A percentile compares a stretch with the other conserved stretches of the same genome.
These are phyloP conservation scores for Telfairia occidentalis DNA, from an alignment of 331 rosid genomes.

Conservation along the genomic window DNA sequence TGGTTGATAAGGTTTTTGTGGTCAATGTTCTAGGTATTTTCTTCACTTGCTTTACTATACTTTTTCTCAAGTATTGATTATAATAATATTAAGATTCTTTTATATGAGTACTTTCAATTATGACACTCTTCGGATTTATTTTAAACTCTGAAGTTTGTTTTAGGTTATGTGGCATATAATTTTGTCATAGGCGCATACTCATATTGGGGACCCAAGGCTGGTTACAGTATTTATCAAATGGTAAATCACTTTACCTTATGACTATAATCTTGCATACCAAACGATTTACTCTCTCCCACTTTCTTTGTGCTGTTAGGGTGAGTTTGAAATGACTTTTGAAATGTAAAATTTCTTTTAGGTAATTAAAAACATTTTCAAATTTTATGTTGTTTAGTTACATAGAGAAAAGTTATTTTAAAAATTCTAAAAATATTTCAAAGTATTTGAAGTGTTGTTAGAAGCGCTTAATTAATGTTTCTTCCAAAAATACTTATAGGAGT, in stretches of 20 bases:
- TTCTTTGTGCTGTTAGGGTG: neutral
- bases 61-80: neutral
- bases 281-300: neutral
- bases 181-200: conserved; percentile 84
- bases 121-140: neutral
- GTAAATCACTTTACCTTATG: conserved; percentile 28
- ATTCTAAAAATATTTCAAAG: neutral
- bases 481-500: neutral
- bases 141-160: conserved; percentile 9
- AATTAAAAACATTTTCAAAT: neutral
- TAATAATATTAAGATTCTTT: neutral
- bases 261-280: neutral
- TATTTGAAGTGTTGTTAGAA: too few relatives aligned
- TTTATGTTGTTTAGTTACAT: neutral
- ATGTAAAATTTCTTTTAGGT: neutral
- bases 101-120: neutral
- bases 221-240: conserved; percentile 64
- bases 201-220: conserved; percentile 95
- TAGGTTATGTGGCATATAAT: conserved; percentile 65
- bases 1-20: conserved; percentile 55
- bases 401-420: neutral
- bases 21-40: conserved; percentile 57
- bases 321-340: neutral
- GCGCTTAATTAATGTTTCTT: neutral
- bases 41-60: neutral